Conservation (phyloP, 768 basidiomycete genomes). For the Leccinum boreale region DNA sequence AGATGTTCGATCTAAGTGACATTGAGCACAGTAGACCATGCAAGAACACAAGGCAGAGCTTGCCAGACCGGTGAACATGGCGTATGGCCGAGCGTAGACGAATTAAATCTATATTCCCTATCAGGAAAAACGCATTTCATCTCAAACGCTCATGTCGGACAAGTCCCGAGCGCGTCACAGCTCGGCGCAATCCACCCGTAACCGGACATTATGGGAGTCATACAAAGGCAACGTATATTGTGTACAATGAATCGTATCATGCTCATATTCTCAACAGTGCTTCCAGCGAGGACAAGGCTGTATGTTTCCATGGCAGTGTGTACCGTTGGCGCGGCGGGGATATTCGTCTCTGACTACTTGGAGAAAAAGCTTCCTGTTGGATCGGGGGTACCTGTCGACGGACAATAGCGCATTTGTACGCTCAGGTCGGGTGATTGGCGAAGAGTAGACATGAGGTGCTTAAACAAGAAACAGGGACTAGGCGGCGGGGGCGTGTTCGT, state of each 20-base stretch:
- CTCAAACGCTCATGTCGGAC: conserved; percentile 16
- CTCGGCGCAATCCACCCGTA: conserved; percentile 6
- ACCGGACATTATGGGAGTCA: conserved; percentile 39
- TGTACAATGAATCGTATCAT: conserved; percentile 4
- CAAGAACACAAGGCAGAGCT: conserved; percentile 21
- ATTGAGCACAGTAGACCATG: conserved; percentile 4
- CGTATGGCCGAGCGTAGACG: background rate
- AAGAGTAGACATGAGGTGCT: background rate
- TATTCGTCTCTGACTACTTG: conserved; percentile 49
- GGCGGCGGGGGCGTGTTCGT: conserved; percentile 5
- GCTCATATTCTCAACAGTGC: conserved; percentile 35
- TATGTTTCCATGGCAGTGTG: conserved; percentile 48
- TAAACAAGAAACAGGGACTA: background rate
- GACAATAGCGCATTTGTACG: conserved; percentile 5
- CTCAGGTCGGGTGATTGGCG: background rate
- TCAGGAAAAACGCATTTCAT: background rate
- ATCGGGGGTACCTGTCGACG: background rate
- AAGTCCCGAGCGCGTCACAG: background rate
- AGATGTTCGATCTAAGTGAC: conserved; percentile 79
- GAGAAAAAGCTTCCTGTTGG: conserved; percentile 40
- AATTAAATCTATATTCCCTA: background rate
- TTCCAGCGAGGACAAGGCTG: conserved; percentile 53
- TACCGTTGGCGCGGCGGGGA: conserved; percentile 43
- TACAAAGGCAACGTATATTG: conserved; percentile 36
- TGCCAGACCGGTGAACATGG: conserved; percentile 82